These are phyloP conservation scores for Pharus latifolius DNA, from an alignment of 176 grass and related monocot species.

Conservation along the genomic window DNA sequence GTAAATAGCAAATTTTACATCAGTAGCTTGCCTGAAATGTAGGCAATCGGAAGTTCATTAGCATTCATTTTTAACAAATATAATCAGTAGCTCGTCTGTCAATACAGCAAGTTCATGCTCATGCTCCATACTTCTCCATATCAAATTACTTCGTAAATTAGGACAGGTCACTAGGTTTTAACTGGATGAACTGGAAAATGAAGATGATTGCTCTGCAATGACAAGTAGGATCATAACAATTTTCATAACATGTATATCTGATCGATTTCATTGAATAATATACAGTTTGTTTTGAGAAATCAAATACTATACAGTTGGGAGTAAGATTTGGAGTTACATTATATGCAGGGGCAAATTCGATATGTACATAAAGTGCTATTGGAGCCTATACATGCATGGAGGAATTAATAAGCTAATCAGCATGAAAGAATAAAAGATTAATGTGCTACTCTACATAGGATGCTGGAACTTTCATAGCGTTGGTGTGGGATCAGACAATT, in stretches of 20 bases:
- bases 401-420: constrained; percentile 20
- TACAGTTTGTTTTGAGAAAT: neutral
- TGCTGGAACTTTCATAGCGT: constrained; percentile 18
- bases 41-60: too few species aligned
- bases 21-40: too few species aligned
- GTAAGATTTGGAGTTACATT: neutral
- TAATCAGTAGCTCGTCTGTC: too few species aligned
- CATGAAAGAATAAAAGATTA: constrained; percentile 13
- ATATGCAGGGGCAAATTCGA: neutral
- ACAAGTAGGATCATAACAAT: too few species aligned
- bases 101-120: too few species aligned
- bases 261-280: neutral
- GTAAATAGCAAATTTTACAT: too few species aligned
- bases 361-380: constrained; percentile 20
- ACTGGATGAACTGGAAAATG: too few species aligned
- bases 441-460: constrained; percentile 6
- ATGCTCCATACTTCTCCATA: too few species aligned
- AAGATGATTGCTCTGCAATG: too few species aligned
- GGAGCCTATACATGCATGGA: constrained; percentile 21
- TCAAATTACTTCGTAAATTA: too few species aligned
- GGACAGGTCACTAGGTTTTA: too few species aligned
- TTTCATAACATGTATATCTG: neutral
- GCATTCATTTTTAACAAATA: too few species aligned
- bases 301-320: constrained; percentile 23
- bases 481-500: constrained; percentile 57